Base-by-base conservation (phyloP, 2,329 filamentous ascomycete genomes). In the Exophiala mesophila region DNA sequence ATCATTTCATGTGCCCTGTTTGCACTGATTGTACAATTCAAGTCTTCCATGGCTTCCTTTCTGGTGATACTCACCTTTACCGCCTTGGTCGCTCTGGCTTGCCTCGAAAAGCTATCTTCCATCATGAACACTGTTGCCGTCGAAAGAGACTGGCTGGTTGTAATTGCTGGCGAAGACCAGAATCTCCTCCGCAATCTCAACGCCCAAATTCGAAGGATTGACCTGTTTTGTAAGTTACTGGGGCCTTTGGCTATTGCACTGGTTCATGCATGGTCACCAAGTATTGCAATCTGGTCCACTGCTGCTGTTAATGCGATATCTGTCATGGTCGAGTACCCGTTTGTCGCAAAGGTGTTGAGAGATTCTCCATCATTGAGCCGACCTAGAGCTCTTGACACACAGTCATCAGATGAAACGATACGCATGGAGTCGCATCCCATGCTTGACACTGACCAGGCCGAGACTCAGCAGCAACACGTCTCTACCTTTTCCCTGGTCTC, bases 101-200 rank as follows among this genome's bases (percentile, higher is more conserved):
- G 82, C 42, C 55, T 82, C 1, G 85, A 88, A 62, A 88, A 88
- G 58, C 61, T 86, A 6, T 71, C 69, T 10, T 71, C 79, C 1
- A 70, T 81, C 4, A 71, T 78, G 59, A 88, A 87, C 57, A 69
- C 77, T 0, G 75, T 88, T 1, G 70, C 83, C 0, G 72, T 88
- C 0, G 84, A 88, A 59, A 69, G 79, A 55, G 84, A 88, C 54
- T 87, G 83, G 83, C 63, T 68, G 49, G 36, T 60, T 42, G 42
- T 37, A 7, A 44, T 35, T 29, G 34, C 44, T 29, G 35, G 18
- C 13, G 36, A 47, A 5, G 24, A 45, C 28, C 35, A 47, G 2
- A 31, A 36, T 51, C 63, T 23, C 55, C 58, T 52, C 41, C 28
- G 44, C 64, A 59, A 56, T 56, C 43, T 77, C 3, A 78, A 78